Evolutionary conservation across 257 asterid genomes (phyloP).

Genomic region (Haberlea rhodopensis): DNA sequence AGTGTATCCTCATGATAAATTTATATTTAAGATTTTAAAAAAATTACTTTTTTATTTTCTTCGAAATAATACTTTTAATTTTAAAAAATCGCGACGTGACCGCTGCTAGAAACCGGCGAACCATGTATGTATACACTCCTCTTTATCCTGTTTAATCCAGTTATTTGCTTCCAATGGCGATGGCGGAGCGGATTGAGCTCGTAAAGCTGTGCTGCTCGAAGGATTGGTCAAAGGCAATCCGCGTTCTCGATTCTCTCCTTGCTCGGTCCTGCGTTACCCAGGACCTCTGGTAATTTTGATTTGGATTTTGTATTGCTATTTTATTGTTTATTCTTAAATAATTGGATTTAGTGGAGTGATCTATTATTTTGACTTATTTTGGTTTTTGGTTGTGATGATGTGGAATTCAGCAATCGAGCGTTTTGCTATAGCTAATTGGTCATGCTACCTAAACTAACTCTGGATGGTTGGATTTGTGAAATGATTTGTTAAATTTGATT

Average conservation of each 20-base stretch:
- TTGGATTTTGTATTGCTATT: not conserved
- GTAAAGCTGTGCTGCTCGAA: constrained; percentile 82
- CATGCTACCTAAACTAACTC: too few species aligned
- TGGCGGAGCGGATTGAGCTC: constrained; percentile 72
- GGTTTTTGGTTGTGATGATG: constrained; percentile 12
- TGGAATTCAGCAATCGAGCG: constrained; percentile 79
- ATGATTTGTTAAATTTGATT: not conserved
- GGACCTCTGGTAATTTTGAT: constrained; percentile 69
- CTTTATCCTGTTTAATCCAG: not conserved
- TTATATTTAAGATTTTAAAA: too few species aligned
- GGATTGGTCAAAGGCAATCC: constrained; percentile 99
- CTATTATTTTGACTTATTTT: constrained; percentile 20
- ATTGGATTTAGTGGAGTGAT: constrained; percentile 29
- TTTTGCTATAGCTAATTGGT: constrained; percentile 89
- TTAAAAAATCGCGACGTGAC: too few species aligned
- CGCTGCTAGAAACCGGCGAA: too few species aligned
- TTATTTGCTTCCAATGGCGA: constrained; percentile 43
- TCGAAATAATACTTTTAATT: too few species aligned
- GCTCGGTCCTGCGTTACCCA: constrained; percentile 61
- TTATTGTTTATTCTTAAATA: constrained; percentile 8
- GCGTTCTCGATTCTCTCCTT: constrained; percentile 81
- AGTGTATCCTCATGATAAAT: too few species aligned
- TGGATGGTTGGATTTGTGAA: not conserved
- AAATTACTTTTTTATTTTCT: constrained; percentile 6
- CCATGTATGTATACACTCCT: too few species aligned